Evolutionary conservation across 2,329 filamentous ascomycete species (phyloP), one percentile per base, ranked within the genome.

Genomic region (Monosporascus sp.): DNA sequence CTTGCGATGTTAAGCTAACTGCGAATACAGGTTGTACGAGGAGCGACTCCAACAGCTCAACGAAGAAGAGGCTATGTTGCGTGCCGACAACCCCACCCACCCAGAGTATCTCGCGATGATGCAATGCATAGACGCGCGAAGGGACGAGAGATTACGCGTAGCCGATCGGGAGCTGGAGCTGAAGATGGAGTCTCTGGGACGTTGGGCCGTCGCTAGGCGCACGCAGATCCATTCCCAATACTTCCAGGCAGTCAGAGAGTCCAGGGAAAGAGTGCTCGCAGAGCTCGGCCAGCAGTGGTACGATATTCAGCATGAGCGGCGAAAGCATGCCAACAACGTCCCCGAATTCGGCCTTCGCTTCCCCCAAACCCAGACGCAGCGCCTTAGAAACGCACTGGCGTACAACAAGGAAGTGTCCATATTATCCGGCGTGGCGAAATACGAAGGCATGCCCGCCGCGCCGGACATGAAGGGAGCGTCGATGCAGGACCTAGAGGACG

Each of bases 331-430:
- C 56, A 87, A 89, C 63, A 86, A 88, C 55, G 83, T 92, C 58
- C 85, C 89, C 41, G 89, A 94, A 61, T 96, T 89, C 66, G 85
- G 87, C 52, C 82, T 95, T 60, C 83, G 87, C 51, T 95, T 95
- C 66, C 89, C 90, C 7, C 83, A 86, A 49, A 85, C 86, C 57
- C 83, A 85, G 56, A 81, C 85, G 27, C 86, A 92, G 63, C 89
- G 93, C 64, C 81, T 96, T 55, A 80, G 84, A 56, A 89, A 97
- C 57, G 92, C 96, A 61, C 82, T 91, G 48, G 88, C 92, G 47
- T 97, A 97, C 74, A 97, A 96, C 68, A 89, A 88, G 59, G 94
- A 99, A 68, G 92, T 99, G 5, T 96, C 92, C 0, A 84, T 97
- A 27, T 75, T 99, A 53, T 86, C 92, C 6, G 93, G 93, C 38